Conservation (phyloP, 1,284 basidiomycete species). For the Ustilago esculenta region DNA sequence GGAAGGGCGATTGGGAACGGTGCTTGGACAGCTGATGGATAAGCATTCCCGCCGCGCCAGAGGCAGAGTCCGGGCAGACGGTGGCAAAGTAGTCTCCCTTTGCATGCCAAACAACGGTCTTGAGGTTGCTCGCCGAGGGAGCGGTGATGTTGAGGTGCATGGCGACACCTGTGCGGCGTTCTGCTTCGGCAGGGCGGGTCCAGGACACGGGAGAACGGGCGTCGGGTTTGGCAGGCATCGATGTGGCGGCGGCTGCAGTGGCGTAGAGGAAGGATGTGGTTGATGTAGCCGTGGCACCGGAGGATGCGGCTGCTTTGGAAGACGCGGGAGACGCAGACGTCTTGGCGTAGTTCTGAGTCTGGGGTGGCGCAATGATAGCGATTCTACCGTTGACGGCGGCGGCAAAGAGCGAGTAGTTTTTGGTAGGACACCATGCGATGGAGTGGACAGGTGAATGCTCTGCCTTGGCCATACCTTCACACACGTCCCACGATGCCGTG, state of each 20-base stretch:
- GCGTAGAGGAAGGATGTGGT: constrained; percentile 57
- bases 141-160: constrained; percentile 52
- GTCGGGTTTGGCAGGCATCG: constrained; percentile 37
- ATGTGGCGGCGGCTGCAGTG: constrained; percentile 47
- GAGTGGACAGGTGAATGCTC: constrained; percentile 74
- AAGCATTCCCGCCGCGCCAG: constrained; percentile 79
- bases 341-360: constrained; percentile 69
- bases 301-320: constrained; percentile 54
- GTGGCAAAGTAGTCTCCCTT: constrained; percentile 96
- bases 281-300: constrained; percentile 55
- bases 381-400: constrained; percentile 75
- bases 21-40: constrained; percentile 94
- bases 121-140: constrained; percentile 76
- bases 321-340: constrained; percentile 61
- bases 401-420: constrained; percentile 82
- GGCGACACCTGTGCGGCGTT: constrained; percentile 71
- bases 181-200: constrained; percentile 70
- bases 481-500: constrained; percentile 85
- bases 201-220: constrained; percentile 69
- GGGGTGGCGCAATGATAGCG: constrained; percentile 81
- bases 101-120: constrained; percentile 90
- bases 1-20: constrained; percentile 97
- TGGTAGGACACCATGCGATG: constrained; percentile 92
- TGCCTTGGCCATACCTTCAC: constrained; percentile 44
- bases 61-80: constrained; percentile 72